Conservation (phyloP, 139 green algal species). For the Penium margaritaceum region DNA sequence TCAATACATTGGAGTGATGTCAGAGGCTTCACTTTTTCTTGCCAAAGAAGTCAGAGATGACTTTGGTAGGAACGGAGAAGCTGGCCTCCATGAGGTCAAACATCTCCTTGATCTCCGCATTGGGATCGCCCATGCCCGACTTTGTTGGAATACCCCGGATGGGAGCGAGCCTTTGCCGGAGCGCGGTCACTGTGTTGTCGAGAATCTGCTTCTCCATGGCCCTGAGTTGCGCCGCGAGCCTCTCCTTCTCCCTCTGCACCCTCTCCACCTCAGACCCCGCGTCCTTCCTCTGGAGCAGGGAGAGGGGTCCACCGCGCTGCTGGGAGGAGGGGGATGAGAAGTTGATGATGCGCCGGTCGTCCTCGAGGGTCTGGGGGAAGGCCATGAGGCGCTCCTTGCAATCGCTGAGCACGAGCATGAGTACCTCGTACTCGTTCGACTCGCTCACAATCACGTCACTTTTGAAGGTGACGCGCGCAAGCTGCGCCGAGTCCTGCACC, state of each 20-base stretch:
- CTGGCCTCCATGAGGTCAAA: conserved; percentile 80
- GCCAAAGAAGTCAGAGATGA: background rate
- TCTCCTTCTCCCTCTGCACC: conserved; percentile 32
- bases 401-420: conserved; percentile 87
- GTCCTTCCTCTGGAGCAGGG: background rate
- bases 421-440: conserved; percentile 94
- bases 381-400: conserved; percentile 63
- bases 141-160: conserved; percentile 95
- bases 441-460: conserved; percentile 57
- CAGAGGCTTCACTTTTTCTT: too few relatives aligned
- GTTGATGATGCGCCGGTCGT: conserved; percentile 58
- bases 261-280: background rate
- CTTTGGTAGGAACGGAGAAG: conserved; percentile 8
- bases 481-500: conserved; percentile 58
- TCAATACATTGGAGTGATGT: too few relatives aligned
- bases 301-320: too few relatives aligned
- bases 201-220: conserved; percentile 70
- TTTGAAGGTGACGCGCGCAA: conserved; percentile 79
- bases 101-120: conserved; percentile 83
- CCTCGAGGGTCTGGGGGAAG: conserved; percentile 62
- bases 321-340: background rate
- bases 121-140: conserved; percentile 70
- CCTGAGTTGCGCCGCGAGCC: conserved; percentile 58
- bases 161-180: conserved; percentile 67
- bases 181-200: conserved; percentile 63